Evolutionary conservation across 768 basidiomycete genomes (phyloP).

Genomic region (Kwoniella heveanensis): DNA sequence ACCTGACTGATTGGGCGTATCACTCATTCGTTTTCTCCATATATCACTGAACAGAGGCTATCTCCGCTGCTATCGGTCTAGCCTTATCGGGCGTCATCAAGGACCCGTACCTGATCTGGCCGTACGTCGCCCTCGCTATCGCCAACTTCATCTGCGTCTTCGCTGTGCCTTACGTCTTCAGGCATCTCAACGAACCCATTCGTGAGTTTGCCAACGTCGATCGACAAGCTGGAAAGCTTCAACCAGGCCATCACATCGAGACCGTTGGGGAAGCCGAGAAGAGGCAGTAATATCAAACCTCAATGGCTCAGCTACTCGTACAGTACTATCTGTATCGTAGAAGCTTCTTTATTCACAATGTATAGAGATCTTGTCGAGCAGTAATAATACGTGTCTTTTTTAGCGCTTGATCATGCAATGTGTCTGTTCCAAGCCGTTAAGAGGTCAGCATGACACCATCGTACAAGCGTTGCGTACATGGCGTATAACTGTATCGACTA

Average conservation of each 20-base stretch:
- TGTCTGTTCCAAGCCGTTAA: no score
- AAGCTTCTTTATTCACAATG: no score
- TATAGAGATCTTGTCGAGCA: no score
- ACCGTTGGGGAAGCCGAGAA: background rate
- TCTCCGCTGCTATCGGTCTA: conserved; percentile 45
- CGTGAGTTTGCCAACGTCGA: conserved; percentile 22
- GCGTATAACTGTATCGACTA: no score
- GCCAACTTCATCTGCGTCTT: conserved; percentile 40
- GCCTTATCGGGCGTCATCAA: conserved; percentile 40
- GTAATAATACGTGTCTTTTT: no score
- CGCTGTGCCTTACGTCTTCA: conserved; percentile 42
- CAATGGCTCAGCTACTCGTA: no score
- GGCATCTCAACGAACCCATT: conserved; percentile 43
- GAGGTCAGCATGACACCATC: no score
- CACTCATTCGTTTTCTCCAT: conserved; percentile 15
- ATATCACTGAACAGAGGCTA: conserved; percentile 24
- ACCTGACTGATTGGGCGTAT: conserved; percentile 24
- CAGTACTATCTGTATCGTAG: no score
- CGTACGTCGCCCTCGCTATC: conserved; percentile 41
- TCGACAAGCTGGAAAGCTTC: conserved; percentile 23
- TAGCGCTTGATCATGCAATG: no score
- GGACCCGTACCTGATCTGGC: conserved; percentile 54
- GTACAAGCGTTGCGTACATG: no score
- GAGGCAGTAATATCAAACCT: background rate
- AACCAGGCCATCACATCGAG: conserved; percentile 1